Percentiles rank a stretch among this genome's conserved stretches.
Evolutionary conservation across 345 rosid genomes (phyloP).

Genomic region (Salix suchowensis): DNA sequence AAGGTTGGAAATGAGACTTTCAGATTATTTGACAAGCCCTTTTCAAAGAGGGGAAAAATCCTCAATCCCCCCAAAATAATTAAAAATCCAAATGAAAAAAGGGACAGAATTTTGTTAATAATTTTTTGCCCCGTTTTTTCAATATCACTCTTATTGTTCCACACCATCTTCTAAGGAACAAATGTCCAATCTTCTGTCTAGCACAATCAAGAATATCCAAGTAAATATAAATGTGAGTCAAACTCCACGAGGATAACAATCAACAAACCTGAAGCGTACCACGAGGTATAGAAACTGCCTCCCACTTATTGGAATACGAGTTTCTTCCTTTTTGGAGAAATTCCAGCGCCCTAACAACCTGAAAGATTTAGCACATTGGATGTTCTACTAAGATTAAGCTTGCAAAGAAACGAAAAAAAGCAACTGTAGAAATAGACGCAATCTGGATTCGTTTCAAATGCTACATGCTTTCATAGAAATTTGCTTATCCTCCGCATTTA

Average conservation of each 20-base stretch:
- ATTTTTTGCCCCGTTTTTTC: not conserved
- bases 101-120: too few species aligned
- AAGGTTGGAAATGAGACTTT: too few species aligned
- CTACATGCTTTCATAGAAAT: too few species aligned
- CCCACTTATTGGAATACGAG: conserved; percentile 49
- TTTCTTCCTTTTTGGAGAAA: conserved; percentile 58
- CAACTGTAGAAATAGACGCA: not conserved
- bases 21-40: too few species aligned
- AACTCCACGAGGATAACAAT: conserved; percentile 5
- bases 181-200: not conserved
- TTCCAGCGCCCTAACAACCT: conserved; percentile 84
- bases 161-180: not conserved
- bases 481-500: too few species aligned
- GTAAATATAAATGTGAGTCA: not conserved
- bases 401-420: not conserved
- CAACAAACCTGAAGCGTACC: conserved; percentile 95
- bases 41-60: not conserved
- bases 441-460: too few species aligned
- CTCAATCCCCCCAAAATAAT: not conserved
- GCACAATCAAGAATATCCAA: not conserved
- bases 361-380: conserved; percentile 9
- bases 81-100: not conserved
- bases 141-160: too few species aligned
- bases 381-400: not conserved
- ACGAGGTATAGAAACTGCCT: conserved; percentile 72